A percentile compares a stretch with the other conserved stretches of the same genome.
phyloP scores from a whole-genome alignment of 2,329 filamentous ascomycete genomes.

The Eurotiales sp. region DNA sequence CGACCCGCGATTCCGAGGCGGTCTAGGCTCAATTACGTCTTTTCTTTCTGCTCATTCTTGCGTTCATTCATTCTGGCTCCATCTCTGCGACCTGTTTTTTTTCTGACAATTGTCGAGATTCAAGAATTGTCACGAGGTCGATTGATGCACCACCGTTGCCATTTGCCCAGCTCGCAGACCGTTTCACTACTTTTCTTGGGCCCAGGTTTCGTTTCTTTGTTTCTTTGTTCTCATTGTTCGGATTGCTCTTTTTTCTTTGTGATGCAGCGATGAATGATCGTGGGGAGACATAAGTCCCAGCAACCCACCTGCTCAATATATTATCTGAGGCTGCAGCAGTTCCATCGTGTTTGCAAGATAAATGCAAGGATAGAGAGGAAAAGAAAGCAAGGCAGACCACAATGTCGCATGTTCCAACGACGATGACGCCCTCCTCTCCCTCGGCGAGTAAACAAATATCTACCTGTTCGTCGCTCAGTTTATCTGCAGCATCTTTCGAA shows the following conservation, averaged over 20 bases:
- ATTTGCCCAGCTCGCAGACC: too few species aligned
- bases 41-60: not conserved
- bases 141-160: too few species aligned
- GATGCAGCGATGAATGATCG: not conserved
- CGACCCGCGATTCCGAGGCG: not conserved
- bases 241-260: not conserved
- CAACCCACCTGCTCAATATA: not conserved
- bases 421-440: conserved; percentile 2
- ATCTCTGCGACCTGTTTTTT: too few species aligned
- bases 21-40: not conserved
- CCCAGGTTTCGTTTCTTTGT: not conserved
- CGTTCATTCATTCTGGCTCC: too few species aligned
- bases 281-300: not conserved
- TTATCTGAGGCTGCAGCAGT: too few species aligned
- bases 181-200: too few species aligned
- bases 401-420: conserved; percentile 7
- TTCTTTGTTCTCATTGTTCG: not conserved
- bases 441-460: conserved; percentile 5
- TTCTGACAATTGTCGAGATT: too few species aligned
- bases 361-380: not conserved
- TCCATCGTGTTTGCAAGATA: not conserved
- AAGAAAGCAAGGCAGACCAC: not conserved
- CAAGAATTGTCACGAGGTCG: too few species aligned
- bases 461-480: conserved; percentile 3
- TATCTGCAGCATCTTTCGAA: not conserved